Base-by-base conservation (phyloP, 2,329 filamentous ascomycete genomes). In the Fusarium begoniae region DNA sequence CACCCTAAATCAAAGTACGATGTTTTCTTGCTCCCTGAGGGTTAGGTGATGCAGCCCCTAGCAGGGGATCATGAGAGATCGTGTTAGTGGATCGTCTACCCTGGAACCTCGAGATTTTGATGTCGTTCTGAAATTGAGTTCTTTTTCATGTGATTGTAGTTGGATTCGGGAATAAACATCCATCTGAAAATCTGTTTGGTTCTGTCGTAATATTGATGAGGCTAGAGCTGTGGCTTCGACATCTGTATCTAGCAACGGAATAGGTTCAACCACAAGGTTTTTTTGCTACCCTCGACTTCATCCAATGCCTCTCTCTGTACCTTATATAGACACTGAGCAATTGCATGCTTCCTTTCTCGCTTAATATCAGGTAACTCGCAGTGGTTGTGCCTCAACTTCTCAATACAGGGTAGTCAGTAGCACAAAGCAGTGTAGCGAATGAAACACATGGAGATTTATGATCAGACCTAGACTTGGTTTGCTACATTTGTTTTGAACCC, bases 51-150 rank as follows among this genome's bases (percentile, higher is more conserved):
- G 26, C 35, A 70, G 57, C 57, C 74, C 62, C 47, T 66, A 50
- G 41, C 68, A 69, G 63, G 75, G 70, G 48, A 73, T 74, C 30
- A 44, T 30, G 37, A 53, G 40, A 57, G 56, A 58, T 40, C 50
- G 44, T 55, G 51, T 50, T 50, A 64, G 53, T 57, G 50, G 56
- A 26, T 26, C 41, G 30, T 40, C 40, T 72, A 55, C 28, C 66
- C 53, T 69, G 44, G 44, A 62, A 38, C 18, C 41, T 35, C 47
- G 28, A 44, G 18, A 48, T 32, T 54, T 32, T 28, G 24, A 45
- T 37, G 26, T 48, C 40, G 47, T 51, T 14, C 28, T 48, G 28
- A 55, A 37, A 43, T 53, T 38, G 28, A 48, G 32, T 35, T 15
- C 6, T 12, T 37, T 66, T 56, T 13, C 70, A 70, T 73, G 59